A percentile compares a stretch with the other conserved stretches of the same genome.
Conservation (phyloP, 23 red algal genomes). For the Cyanidioschyzon merolae region DNA sequence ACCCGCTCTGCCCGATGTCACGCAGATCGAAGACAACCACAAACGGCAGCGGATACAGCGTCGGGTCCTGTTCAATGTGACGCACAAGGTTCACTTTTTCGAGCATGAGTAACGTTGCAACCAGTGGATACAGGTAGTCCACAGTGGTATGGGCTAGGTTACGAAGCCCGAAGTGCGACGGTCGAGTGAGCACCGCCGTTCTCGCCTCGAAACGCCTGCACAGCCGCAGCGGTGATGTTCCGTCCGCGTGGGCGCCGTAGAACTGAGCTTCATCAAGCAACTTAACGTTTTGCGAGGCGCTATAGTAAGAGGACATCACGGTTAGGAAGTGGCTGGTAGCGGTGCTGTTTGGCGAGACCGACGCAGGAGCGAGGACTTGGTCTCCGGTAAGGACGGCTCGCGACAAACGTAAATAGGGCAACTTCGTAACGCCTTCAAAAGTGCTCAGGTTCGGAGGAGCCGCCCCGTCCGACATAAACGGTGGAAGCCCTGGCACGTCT, state of each 20-base stretch:
- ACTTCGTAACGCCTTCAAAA: not conserved
- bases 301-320: not conserved
- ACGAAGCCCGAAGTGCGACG: constrained; percentile 4
- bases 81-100: not conserved
- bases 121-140: not conserved
- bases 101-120: not conserved
- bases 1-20: not conserved
- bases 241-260: constrained; percentile 4
- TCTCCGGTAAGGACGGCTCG: not conserved
- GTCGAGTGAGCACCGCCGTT: not conserved
- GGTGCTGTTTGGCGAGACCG: not conserved
- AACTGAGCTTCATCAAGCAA: not conserved
- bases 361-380: not conserved
- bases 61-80: not conserved
- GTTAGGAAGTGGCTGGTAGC: not conserved
- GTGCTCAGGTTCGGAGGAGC: not conserved
- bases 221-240: not conserved
- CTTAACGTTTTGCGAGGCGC: not conserved
- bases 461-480: not conserved
- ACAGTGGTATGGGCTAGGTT: constrained; percentile 2
- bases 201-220: not conserved
- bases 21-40: not conserved
- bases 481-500: not conserved
- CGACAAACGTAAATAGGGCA: not conserved
- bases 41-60: constrained; percentile 12